Percentiles rank a stretch among this genome's conserved stretches.
Evolutionary conservation across 805 yeast species (phyloP).

Genomic region (Wickerhamomyces chambardii): DNA sequence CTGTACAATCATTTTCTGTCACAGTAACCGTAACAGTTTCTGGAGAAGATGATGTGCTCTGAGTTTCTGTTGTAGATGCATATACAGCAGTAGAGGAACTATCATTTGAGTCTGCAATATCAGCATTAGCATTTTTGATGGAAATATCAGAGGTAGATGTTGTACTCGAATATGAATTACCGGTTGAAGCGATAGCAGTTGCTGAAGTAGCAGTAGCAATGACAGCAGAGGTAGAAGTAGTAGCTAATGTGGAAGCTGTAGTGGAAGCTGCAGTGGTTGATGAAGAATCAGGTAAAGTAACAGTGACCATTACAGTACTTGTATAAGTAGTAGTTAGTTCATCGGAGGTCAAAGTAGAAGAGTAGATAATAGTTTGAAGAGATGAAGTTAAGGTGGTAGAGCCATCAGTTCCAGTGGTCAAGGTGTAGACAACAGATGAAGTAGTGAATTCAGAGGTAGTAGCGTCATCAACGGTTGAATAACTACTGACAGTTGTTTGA

Average conservation of each 20-base stretch:
- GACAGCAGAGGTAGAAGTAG: background rate
- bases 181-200: background rate
- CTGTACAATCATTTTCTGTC: constrained; percentile 8
- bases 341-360: background rate
- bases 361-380: background rate
- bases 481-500: too few relatives aligned
- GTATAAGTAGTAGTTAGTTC: constrained; percentile 2
- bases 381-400: constrained; percentile 1
- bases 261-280: background rate
- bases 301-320: constrained; percentile 2
- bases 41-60: too few relatives aligned
- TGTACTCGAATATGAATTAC: constrained; percentile 1
- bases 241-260: background rate
- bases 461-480: background rate
- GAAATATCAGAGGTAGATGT: background rate
- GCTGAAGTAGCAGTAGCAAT: constrained; percentile 1
- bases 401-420: background rate
- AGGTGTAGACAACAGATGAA: background rate
- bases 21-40: constrained; percentile 16
- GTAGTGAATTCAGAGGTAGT: background rate
- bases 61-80: too few relatives aligned
- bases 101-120: background rate
- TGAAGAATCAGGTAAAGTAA: constrained; percentile 1
- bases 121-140: constrained; percentile 3
- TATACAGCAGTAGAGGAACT: constrained; percentile 6